phyloP scores from a whole-genome alignment of 129 eudicot species.

The Apium graveolens region DNA sequence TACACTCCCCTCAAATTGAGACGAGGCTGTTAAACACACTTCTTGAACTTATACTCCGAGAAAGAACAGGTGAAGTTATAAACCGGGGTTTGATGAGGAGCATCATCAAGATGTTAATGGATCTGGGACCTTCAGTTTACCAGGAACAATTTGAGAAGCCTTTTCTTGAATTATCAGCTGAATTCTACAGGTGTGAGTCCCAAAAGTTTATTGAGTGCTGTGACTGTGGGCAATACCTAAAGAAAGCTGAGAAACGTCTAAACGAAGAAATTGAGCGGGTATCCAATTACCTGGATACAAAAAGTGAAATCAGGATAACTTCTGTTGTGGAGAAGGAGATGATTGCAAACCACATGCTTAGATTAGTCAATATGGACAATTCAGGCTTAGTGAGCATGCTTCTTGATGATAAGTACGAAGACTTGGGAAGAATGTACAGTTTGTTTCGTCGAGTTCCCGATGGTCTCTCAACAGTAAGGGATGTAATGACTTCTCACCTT shows the following conservation, averaged over 20 bases:
- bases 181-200: constrained; percentile 56
- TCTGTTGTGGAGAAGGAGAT: constrained; percentile 74
- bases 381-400: constrained; percentile 79
- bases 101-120: constrained; percentile 65
- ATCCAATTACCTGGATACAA: constrained; percentile 53
- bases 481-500: constrained; percentile 62
- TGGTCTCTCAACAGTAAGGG: constrained; percentile 49
- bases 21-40: constrained; percentile 50
- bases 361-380: constrained; percentile 71
- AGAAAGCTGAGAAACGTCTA: constrained; percentile 66
- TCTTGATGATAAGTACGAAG: constrained; percentile 61
- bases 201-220: constrained; percentile 68
- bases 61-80: constrained; percentile 57
- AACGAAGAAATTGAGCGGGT: constrained; percentile 80
- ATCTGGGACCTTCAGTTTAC: constrained; percentile 67
- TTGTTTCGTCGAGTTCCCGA: constrained; percentile 48
- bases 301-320: constrained; percentile 53
- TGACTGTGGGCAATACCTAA: constrained; percentile 70
- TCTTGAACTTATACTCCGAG: constrained; percentile 45
- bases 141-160: constrained; percentile 63
- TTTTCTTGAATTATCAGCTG: constrained; percentile 69
- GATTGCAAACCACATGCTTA: constrained; percentile 74
- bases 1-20: constrained; percentile 50
- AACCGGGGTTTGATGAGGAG: constrained; percentile 67
- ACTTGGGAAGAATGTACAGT: constrained; percentile 58